Conservation (phyloP, 306 rosid genomes). For the Morella rubra region DNA sequence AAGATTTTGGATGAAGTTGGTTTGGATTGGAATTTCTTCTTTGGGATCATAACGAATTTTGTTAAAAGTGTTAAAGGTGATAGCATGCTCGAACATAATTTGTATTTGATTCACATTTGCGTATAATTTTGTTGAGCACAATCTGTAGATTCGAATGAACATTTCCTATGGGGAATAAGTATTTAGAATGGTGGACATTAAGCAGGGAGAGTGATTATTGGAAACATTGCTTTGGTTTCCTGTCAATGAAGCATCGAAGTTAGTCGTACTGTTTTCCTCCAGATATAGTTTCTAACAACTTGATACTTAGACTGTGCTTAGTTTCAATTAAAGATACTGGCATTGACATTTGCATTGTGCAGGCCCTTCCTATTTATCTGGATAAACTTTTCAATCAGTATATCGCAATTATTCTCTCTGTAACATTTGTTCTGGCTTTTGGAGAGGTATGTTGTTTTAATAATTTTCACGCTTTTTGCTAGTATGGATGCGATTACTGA, state of each 20-base stretch:
- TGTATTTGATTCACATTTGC: not conserved
- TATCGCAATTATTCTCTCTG: constrained; percentile 87
- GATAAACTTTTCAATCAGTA: constrained; percentile 87
- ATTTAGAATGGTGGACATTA: no score
- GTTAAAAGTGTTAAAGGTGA: not conserved
- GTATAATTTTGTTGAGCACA: no score
- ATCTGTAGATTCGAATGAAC: no score
- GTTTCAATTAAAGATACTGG: constrained; percentile 22
- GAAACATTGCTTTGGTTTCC: not conserved
- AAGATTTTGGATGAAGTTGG: not conserved
- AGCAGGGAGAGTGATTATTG: not conserved
- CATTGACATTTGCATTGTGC: constrained; percentile 42
- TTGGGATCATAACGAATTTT: not conserved
- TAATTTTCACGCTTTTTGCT: not conserved
- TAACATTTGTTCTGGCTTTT: constrained; percentile 78
- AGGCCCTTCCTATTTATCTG: constrained; percentile 94
- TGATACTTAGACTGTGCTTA: constrained; percentile 14
- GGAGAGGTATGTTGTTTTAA: constrained; percentile 68
- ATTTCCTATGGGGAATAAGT: no score
- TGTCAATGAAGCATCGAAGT: not conserved
- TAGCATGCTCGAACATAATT: not conserved
- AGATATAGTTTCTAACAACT: not conserved
- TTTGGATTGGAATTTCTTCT: not conserved
- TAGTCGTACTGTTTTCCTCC: not conserved
- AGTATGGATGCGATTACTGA: constrained; percentile 20